Conservation (phyloP, 169 alveolate genomes). For the Perkinsus olseni region DNA sequence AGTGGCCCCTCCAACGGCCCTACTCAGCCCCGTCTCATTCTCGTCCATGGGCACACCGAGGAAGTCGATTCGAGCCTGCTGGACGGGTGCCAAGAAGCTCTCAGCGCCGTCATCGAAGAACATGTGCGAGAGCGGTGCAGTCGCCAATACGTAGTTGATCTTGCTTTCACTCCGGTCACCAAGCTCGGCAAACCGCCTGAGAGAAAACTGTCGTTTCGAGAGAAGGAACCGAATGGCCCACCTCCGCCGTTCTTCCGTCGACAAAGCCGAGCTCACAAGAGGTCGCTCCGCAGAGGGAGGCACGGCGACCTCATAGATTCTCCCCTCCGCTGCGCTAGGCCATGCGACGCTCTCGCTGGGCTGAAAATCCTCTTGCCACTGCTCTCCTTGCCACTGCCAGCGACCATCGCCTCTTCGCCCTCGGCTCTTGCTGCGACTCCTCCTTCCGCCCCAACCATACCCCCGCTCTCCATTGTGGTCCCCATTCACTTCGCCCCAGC, state of each 20-base stretch:
- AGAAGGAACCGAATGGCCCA: neutral
- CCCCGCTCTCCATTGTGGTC: too few relatives aligned
- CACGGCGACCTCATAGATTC: neutral
- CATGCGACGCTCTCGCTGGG: neutral
- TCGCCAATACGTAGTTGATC: neutral
- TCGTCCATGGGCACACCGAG: neutral
- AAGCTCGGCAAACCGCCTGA: neutral
- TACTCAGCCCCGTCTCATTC: neutral
- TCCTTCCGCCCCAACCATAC: neutral
- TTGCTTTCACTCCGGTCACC: neutral
- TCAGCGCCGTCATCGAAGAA: neutral
- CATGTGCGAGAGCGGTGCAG: neutral
- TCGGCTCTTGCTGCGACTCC: neutral
- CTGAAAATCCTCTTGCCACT: neutral
- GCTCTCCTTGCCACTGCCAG: neutral
- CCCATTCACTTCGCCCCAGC: too few relatives aligned
- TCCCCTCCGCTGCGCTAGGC: neutral
- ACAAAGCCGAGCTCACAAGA: neutral
- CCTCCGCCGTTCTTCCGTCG: neutral
- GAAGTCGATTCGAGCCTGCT: neutral
- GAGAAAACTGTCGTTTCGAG: neutral
- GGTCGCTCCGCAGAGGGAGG: neutral
- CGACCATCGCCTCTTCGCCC: neutral
- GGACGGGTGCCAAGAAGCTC: neutral
- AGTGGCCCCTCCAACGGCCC: neutral